Conservation (phyloP, 2,329 filamentous ascomycete species). For the Xylariaceae sp. region DNA sequence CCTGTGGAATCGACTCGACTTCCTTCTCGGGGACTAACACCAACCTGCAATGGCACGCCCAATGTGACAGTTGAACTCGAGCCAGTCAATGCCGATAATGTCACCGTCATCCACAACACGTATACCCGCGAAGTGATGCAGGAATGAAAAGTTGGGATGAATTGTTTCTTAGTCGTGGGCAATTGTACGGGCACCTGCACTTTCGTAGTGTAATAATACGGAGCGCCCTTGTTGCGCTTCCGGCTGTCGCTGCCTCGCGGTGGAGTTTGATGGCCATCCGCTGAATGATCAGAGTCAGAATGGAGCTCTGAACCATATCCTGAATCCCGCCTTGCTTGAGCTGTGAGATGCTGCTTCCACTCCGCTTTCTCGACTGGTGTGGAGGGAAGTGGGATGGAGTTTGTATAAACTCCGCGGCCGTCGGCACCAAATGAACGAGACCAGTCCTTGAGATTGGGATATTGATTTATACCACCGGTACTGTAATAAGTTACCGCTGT, state of each 20-base stretch:
- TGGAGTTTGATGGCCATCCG: neutral
- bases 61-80: conserved; percentile 53
- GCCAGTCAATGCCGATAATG: conserved; percentile 38
- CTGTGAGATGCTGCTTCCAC: conserved; percentile 51
- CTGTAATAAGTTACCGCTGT: conserved; percentile 61
- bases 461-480: conserved; percentile 50
- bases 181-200: conserved; percentile 57
- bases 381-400: conserved; percentile 50
- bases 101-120: conserved; percentile 54
- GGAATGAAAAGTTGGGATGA: conserved; percentile 64
- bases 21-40: conserved; percentile 45
- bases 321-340: conserved; percentile 55
- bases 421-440: conserved; percentile 46
- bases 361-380: conserved; percentile 43
- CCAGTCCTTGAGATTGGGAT: conserved; percentile 60
- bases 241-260: neutral
- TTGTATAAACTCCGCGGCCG: conserved; percentile 55
- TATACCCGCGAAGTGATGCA: conserved; percentile 65
- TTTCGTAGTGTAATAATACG: conserved; percentile 50
- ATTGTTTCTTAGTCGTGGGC: conserved; percentile 55
- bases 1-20: conserved; percentile 34
- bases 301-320: conserved; percentile 50
- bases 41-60: conserved; percentile 58
- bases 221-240: conserved; percentile 25
- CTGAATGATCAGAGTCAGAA: conserved; percentile 45